Evolutionary conservation across 1,284 basidiomycete species (phyloP).

Genomic region (Apiotrichum porosum): DNA sequence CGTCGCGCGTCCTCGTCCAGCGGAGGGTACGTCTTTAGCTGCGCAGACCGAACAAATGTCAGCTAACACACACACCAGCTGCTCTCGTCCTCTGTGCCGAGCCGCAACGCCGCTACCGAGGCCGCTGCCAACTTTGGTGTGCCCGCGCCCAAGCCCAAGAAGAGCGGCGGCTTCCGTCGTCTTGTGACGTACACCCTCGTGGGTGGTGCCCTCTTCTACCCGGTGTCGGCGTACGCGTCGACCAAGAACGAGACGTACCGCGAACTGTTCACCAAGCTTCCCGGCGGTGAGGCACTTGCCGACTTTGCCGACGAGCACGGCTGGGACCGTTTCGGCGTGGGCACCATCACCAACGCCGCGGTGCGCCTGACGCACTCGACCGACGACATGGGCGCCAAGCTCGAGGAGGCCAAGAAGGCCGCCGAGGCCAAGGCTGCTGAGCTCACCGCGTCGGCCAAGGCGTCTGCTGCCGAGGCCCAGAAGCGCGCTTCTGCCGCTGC

Average conservation of each 20-base stretch:
- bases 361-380: constrained; percentile 39
- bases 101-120: constrained; percentile 16
- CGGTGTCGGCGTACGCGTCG: constrained; percentile 47
- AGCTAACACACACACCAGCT: constrained; percentile 17
- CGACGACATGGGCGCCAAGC: constrained; percentile 25
- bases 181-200: constrained; percentile 48
- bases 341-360: constrained; percentile 59
- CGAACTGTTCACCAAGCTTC: constrained; percentile 54
- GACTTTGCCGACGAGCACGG: constrained; percentile 72
- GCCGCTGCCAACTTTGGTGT: constrained; percentile 8
- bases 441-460: constrained; percentile 27
- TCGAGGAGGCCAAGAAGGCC: constrained; percentile 26
- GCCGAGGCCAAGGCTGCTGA: constrained; percentile 50
- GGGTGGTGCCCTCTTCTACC: constrained; percentile 50
- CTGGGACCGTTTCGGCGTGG: constrained; percentile 58
- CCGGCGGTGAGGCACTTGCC: constrained; percentile 64
- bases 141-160: constrained; percentile 10
- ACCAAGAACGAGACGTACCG: constrained; percentile 50
- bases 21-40: constrained; percentile 30
- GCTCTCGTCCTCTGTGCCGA: constrained; percentile 26
- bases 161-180: constrained; percentile 34
- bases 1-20: constrained; percentile 26
- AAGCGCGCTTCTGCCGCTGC: constrained; percentile 20
- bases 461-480: constrained; percentile 31
- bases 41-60: background rate